These are phyloP conservation scores for Leccinum boreale DNA, from an alignment of 768 basidiomycete genomes.

Conservation along the genomic window DNA sequence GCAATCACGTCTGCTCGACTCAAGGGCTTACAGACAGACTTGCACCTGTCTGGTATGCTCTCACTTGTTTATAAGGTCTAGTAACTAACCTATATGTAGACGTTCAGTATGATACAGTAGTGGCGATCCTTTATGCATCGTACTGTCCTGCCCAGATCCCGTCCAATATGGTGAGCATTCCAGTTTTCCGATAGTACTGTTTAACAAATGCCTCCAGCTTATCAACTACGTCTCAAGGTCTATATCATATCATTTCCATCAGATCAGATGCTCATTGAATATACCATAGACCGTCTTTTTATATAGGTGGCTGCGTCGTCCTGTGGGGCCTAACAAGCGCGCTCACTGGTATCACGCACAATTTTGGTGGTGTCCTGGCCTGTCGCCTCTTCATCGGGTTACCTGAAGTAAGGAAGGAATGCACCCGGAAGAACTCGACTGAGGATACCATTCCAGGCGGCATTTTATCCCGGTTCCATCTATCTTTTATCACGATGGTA, in stretches of 20 bases:
- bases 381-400: not conserved
- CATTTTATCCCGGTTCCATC: not conserved
- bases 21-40: not conserved
- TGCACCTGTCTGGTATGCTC: not conserved
- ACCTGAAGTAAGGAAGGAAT: not conserved
- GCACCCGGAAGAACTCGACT: not conserved
- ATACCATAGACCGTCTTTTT: not conserved
- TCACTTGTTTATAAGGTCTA: not conserved
- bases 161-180: not conserved
- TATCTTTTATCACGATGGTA: slow-evolving; percentile 3
- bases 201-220: not conserved
- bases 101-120: not conserved
- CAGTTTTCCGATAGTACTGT: not conserved
- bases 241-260: not conserved
- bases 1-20: not conserved
- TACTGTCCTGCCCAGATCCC: not conserved
- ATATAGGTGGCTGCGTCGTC: not conserved
- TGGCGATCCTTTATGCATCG: not conserved
- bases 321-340: not conserved
- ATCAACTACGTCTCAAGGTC: not conserved
- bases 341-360: not conserved
- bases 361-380: not conserved
- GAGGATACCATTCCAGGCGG: not conserved
- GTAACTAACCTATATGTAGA: not conserved
- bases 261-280: not conserved